These are phyloP conservation scores for Lactifluus volemus DNA, from an alignment of 768 basidiomycete species.

Conservation along the genomic window DNA sequence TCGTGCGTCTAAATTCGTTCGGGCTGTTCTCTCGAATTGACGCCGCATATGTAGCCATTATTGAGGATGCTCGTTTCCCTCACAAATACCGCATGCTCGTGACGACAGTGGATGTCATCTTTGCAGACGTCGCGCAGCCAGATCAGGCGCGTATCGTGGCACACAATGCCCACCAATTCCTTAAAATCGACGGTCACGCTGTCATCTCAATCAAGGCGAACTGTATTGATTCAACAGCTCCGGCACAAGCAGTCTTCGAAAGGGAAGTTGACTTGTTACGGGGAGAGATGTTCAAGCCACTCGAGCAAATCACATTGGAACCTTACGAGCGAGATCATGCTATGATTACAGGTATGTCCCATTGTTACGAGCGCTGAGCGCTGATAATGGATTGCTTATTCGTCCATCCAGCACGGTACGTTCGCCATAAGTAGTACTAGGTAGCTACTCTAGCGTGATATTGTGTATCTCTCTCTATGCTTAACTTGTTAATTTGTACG, in stretches of 20 bases:
- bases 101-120: conserved; percentile 92
- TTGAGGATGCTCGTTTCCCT: conserved; percentile 95
- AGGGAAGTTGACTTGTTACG: conserved; percentile 77
- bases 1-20: conserved; percentile 49
- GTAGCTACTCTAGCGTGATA: background rate
- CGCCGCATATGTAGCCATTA: conserved; percentile 53
- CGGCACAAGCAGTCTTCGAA: conserved; percentile 85
- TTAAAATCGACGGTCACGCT: conserved; percentile 86
- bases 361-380: background rate
- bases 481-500: conserved; percentile 2
- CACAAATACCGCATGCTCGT: conserved; percentile 97
- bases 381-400: conserved; percentile 1
- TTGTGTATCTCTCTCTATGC: conserved; percentile 16
- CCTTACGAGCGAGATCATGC: conserved; percentile 88
- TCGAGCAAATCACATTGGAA: conserved; percentile 94
- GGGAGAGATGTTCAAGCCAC: conserved; percentile 76
- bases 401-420: conserved; percentile 34
- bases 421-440: conserved; percentile 32
- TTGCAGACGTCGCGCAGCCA: conserved; percentile 96
- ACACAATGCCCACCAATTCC: conserved; percentile 90
- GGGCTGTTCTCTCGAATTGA: background rate
- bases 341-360: conserved; percentile 68
- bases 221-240: conserved; percentile 95
- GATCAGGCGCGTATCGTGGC: conserved; percentile 97
- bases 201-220: conserved; percentile 99